Conservation (phyloP, 345 rosid genomes). For the Moricandia moricandioides region DNA sequence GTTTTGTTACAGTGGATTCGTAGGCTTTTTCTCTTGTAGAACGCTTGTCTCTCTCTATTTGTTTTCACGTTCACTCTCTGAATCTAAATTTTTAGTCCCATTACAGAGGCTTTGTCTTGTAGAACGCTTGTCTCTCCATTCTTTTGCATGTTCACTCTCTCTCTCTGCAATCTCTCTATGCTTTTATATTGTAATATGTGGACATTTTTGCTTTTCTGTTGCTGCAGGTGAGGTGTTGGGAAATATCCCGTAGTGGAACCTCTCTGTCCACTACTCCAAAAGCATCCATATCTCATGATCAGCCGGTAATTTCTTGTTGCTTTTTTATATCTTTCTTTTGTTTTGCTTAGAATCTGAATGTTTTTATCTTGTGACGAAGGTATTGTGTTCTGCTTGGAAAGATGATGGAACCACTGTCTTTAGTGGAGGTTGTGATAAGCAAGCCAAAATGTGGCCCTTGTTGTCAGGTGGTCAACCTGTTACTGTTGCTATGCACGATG, state of each 20-base stretch:
- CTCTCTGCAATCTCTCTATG: neutral
- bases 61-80: too few relatives aligned
- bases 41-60: too few relatives aligned
- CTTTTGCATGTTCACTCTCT: neutral
- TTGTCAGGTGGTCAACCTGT: conserved; percentile 77
- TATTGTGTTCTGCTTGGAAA: conserved; percentile 94
- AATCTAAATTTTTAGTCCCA: too few relatives aligned
- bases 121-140: neutral
- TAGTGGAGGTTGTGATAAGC: conserved; percentile 96
- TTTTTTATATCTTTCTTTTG: neutral
- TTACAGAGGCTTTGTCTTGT: too few relatives aligned
- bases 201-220: too few relatives aligned
- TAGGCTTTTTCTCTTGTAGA: too few relatives aligned
- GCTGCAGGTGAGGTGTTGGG: conserved; percentile 93
- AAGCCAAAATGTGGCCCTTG: conserved; percentile 98
- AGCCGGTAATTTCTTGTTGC: conserved; percentile 54
- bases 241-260: conserved; percentile 33
- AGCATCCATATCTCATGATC: too few relatives aligned
- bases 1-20: too few relatives aligned
- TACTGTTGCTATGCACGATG: conserved; percentile 94
- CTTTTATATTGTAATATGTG: neutral
- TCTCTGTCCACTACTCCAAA: too few relatives aligned
- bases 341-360: neutral
- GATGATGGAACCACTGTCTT: conserved; percentile 97
- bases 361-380: conserved; percentile 40